Evolutionary conservation across 768 basidiomycete species (phyloP).

Genomic region (Nidularia pulvinata): DNA sequence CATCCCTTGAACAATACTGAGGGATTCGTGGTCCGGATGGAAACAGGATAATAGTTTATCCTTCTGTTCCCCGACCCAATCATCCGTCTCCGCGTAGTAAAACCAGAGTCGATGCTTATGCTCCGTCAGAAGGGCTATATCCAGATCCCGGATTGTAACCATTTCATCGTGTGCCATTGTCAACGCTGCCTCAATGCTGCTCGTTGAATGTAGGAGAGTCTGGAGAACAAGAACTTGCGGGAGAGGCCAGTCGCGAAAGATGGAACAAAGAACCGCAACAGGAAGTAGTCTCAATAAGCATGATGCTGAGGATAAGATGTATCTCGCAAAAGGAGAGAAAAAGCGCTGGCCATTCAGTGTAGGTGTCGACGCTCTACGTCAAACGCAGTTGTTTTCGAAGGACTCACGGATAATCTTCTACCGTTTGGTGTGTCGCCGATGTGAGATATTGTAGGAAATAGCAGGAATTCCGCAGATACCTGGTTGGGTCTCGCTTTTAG

Average conservation of each 20-base stretch:
- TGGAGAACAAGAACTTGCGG: constrained; percentile 43
- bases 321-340: constrained; percentile 45
- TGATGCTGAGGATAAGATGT: constrained; percentile 41
- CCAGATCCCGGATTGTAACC: constrained; percentile 52
- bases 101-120: constrained; percentile 38
- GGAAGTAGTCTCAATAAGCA: constrained; percentile 38
- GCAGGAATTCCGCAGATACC: constrained; percentile 47
- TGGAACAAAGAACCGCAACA: constrained; percentile 27
- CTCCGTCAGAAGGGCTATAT: constrained; percentile 39
- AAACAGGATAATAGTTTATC: constrained; percentile 38
- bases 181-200: constrained; percentile 50
- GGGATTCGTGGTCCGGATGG: constrained; percentile 23
- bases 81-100: constrained; percentile 63
- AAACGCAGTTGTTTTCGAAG: too few relatives aligned
- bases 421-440: constrained; percentile 71
- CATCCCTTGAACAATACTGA: constrained; percentile 40
- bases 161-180: constrained; percentile 73
- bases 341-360: constrained; percentile 29
- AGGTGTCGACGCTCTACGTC: too few relatives aligned
- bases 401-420: constrained; percentile 50
- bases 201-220: constrained; percentile 49
- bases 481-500: constrained; percentile 40
- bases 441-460: constrained; percentile 72
- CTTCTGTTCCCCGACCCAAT: constrained; percentile 68
- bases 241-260: constrained; percentile 53